Evolutionary conservation across 495 filamentous ascomycete genomes (phyloP), one percentile per base, ranked within the genome.

Genomic region (Daldinia caldariorum): DNA sequence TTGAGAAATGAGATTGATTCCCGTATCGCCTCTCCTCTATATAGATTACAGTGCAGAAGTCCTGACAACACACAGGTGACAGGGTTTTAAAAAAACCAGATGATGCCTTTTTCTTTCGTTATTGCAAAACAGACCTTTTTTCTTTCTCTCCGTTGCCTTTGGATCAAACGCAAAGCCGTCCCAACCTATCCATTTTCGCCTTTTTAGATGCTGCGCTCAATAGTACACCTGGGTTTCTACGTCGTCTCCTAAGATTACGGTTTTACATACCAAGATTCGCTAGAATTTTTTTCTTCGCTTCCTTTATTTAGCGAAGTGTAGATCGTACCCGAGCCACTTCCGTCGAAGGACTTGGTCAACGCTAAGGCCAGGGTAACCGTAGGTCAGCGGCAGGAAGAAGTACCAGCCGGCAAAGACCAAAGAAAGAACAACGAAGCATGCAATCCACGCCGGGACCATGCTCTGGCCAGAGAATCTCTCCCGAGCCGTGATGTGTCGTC

Each of bases 281-380:
- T 9, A 57, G 16, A 51, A 20, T 51, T 29, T 10, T 61, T 26
- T 26, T 26, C 26, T 26, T 26, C 26, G 1, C 26, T 18, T 41
- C 16, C 35, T 34, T 81, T 91, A 99, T 87, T 99, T 99, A 39
- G 95, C 95, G 82, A 98, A 99, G 83, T 99, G 95, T 78, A 99
- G 85, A 80, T 99, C 95, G 78, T 99, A 99, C 51, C 90, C 90
- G 75, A 98, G 83, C 95, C 94, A 99, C 83, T 97, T 97, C 79
- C 95, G 88, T 55, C 92, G 88, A 59, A 90, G 78, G 45, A 99
- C 94, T 73, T 92, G 85, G 9, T 89, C 89, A 9, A 94, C 89
- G 63, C 82, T 89, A 79, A 99, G 85, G n/a, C 95, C 96, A 1
- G 95, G 95, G 63, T 91, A 93, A 22, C 95, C 95, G 78, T 98